Evolutionary conservation across 345 rosid genomes (phyloP).

Genomic region (Syzygium jambos): DNA sequence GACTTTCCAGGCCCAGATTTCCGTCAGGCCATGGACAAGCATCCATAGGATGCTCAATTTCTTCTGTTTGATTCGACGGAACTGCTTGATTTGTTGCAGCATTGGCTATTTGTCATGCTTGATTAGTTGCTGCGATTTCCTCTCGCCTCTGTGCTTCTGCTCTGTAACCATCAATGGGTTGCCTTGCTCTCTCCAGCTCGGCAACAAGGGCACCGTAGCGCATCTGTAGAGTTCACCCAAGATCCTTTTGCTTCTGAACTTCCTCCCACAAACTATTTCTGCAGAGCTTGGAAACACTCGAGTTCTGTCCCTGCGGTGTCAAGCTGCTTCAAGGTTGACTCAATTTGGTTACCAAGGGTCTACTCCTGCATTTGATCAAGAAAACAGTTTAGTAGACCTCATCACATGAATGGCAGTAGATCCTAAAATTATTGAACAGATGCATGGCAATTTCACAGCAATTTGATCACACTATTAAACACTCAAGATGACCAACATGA

Average conservation of each 20-base stretch:
- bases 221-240: slow-evolving; percentile 59
- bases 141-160: slow-evolving; percentile 44
- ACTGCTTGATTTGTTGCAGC: slow-evolving; percentile 13
- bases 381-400: not conserved
- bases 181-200: slow-evolving; percentile 51
- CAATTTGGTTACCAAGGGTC: slow-evolving; percentile 62
- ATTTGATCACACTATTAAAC: not conserved
- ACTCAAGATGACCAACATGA: not conserved
- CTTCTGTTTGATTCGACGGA: not conserved
- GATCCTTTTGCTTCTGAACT: slow-evolving; percentile 87
- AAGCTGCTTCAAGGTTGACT: slow-evolving; percentile 70
- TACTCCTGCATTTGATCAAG: slow-evolving; percentile 63
- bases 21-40: not conserved
- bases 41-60: not conserved
- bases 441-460: not conserved
- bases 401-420: not conserved
- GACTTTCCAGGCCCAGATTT: not conserved
- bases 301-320: slow-evolving; percentile 86
- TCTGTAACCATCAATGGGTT: slow-evolving; percentile 28
- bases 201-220: slow-evolving; percentile 61
- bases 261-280: slow-evolving; percentile 79
- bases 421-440: not conserved
- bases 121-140: slow-evolving; percentile 32
- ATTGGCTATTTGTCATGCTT: slow-evolving; percentile 16
- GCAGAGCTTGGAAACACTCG: slow-evolving; percentile 81